These are phyloP conservation scores for Cercospora nicotianae DNA, from an alignment of 2,329 filamentous ascomycete genomes.

Conservation along the genomic window DNA sequence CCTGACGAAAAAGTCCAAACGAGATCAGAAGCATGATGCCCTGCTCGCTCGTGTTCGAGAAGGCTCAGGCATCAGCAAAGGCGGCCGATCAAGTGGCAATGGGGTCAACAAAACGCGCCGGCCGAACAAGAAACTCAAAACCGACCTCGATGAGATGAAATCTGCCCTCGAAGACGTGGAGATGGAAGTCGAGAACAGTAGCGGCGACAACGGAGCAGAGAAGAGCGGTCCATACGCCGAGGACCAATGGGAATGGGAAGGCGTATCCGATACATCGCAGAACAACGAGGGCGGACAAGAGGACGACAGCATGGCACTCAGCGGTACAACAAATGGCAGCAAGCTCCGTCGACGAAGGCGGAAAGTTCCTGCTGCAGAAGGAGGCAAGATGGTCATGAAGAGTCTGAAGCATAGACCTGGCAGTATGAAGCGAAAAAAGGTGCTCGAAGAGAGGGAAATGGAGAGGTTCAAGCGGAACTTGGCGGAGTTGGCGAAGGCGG, in stretches of 20 bases:
- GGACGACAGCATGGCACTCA: background rate
- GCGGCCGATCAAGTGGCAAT: slow-evolving; percentile 39
- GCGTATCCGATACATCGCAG: slow-evolving; percentile 15
- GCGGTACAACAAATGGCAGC: background rate
- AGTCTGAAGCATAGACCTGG: slow-evolving; percentile 74
- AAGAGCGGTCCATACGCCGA: slow-evolving; percentile 8
- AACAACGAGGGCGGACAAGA: background rate
- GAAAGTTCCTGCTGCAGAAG: slow-evolving; percentile 37
- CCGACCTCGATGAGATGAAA: slow-evolving; percentile 72
- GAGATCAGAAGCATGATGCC: slow-evolving; percentile 73
- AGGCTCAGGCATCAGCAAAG: slow-evolving; percentile 67
- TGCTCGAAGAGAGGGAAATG: slow-evolving; percentile 75
- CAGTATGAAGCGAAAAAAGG: slow-evolving; percentile 79
- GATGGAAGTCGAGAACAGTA: slow-evolving; percentile 40
- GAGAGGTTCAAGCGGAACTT: slow-evolving; percentile 81
- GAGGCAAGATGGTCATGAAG: slow-evolving; percentile 69
- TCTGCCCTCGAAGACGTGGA: slow-evolving; percentile 65
- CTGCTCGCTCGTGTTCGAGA: slow-evolving; percentile 56
- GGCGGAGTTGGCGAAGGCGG: slow-evolving; percentile 60
- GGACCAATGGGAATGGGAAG: slow-evolving; percentile 25
- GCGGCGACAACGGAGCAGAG: slow-evolving; percentile 28
- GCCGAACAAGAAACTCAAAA: slow-evolving; percentile 73
- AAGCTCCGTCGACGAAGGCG: slow-evolving; percentile 6
- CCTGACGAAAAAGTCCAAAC: slow-evolving; percentile 78
- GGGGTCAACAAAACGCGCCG: slow-evolving; percentile 51